These are phyloP conservation scores for Apophysomyces variabilis DNA, from an alignment of 371 early-diverging fungal species.

Conservation along the genomic window DNA sequence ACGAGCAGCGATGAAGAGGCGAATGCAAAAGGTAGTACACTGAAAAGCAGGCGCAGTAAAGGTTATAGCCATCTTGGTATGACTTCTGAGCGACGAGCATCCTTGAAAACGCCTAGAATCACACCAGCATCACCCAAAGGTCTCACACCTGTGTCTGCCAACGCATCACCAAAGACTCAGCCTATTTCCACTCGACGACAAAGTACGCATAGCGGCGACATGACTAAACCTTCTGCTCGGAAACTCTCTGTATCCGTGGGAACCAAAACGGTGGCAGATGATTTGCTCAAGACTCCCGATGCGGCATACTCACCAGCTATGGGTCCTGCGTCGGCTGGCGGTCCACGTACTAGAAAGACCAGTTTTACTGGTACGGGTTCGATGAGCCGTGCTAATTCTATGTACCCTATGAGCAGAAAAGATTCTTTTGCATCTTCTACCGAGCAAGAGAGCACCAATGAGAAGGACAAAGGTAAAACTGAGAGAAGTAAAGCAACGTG, in stretches of 20 bases:
- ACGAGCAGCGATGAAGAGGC: conserved; percentile 27
- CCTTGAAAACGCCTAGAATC: conserved; percentile 13
- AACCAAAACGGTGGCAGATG: conserved; percentile 14
- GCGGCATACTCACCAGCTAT: conserved; percentile 16
- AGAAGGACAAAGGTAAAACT: conserved; percentile 18
- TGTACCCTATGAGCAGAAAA: conserved; percentile 18
- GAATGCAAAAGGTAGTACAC: conserved; percentile 12
- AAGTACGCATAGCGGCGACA: neutral
- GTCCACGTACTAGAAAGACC: neutral
- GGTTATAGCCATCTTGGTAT: conserved; percentile 10
- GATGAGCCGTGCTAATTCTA: conserved; percentile 16
- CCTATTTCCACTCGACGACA: conserved; percentile 16
- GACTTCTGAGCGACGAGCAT: conserved; percentile 17
- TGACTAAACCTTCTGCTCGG: conserved; percentile 13
- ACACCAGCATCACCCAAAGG: conserved; percentile 10
- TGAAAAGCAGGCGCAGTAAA: neutral
- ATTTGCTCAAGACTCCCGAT: conserved; percentile 15
- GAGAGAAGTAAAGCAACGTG: neutral
- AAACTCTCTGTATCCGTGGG: conserved; percentile 25
- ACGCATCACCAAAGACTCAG: conserved; percentile 18
- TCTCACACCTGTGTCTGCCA: conserved; percentile 11
- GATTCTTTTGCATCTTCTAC: conserved; percentile 6
- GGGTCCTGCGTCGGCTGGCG: conserved; percentile 13
- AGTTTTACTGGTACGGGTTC: neutral
- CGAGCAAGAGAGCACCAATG: conserved; percentile 10